Evolutionary conservation across 2,329 filamentous ascomycete genomes (phyloP), one percentile per base, ranked within the genome.

Genomic region (Didymella lethalis): DNA sequence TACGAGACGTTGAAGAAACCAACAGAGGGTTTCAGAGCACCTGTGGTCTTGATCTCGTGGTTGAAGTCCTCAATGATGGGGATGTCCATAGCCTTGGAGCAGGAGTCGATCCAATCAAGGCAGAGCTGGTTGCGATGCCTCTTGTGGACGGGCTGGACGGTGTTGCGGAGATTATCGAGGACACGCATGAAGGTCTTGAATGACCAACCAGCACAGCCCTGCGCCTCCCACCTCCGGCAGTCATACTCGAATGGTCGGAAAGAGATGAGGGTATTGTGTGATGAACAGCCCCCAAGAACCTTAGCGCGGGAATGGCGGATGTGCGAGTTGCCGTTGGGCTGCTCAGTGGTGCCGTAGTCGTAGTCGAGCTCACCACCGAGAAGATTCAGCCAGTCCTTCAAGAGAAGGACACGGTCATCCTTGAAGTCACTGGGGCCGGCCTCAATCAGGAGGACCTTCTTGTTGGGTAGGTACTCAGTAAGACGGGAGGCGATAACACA

Each of bases 231-330:
- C 69, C 91, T 85, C 73, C 91, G 85, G 80, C 91, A 86, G 78
- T 97, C 93, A 77, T 96, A 93, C 77, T 93, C 88, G 74, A 96
- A 96, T 7, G 93, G 92, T 26, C 92, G 87, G 86, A 96, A 96
- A 18, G 91, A 95, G 78, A 97, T 96, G 70, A 96, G 84, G 20
- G 93, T 96, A 81, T 97, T 97, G 84, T 96, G 93, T 59, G 90
- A 94, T 44, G 92, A 96, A 84, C 93, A 97, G 66, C 93, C 93
- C 67, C 93, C 93, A 29, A 97, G 85, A 38, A 97, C 92, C 83
- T 96, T 96, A 64, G 93, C 93, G 63, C 93, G 89, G 14, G 93
- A 96, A 82, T 96, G 93, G 65, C 92, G 88, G 80, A 97, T 96
- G 80, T 92, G 86, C 56, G 91, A 95, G 83, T 97, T 97, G 74